Evolutionary conservation across 148 eudicot species (phyloP), one percentile per base, ranked within the genome.

Genomic region (Polygonum maritimum): DNA sequence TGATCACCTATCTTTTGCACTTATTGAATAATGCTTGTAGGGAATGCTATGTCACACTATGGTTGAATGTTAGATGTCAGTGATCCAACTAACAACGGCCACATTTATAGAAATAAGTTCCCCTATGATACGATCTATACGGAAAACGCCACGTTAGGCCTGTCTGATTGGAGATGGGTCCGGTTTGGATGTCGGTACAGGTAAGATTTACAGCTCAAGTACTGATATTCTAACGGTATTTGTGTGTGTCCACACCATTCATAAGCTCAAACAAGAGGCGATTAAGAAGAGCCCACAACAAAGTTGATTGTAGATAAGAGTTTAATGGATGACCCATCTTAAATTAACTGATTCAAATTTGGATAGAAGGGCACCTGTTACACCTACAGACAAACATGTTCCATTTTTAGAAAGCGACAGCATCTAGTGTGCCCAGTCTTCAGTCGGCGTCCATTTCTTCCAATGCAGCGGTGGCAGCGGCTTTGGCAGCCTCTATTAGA

Each of bases 361-460:
- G 9, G 63, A 57, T 57, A 57, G 31, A 19, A 2, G 63, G 63
- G 26, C 13, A 57, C 63, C 63, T 57, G 33, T 57, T 57, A 57
- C 9, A 57, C 26, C 33, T 21, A 57, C 33, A 3, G 22, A 57
- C 31, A 57, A 57, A 11, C 33, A 7, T 8, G 63, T 7, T 7
- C 63, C 13, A 8, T 57, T 19, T 22, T 8, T 57, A 57, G 31
- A 6, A 57, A 21, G 63, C 63, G 7, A 57, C 63, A 19, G 63
- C 33, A 21, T 57, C 31, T 33, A 14, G 22, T 21, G 67, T 22
- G 44, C 12, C n/a, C 1, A 41, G 16, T 14, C 15, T 85, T 47
- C 47, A 88, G 80, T 90, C 95, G 1, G 95, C 92, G 60, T 88
- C 97, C 93, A 91, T 91, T 79, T 89, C 93, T 74, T 91, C 97